Evolutionary conservation across 345 rosid species (phyloP).

Genomic region (Schrenkiella parvula): DNA sequence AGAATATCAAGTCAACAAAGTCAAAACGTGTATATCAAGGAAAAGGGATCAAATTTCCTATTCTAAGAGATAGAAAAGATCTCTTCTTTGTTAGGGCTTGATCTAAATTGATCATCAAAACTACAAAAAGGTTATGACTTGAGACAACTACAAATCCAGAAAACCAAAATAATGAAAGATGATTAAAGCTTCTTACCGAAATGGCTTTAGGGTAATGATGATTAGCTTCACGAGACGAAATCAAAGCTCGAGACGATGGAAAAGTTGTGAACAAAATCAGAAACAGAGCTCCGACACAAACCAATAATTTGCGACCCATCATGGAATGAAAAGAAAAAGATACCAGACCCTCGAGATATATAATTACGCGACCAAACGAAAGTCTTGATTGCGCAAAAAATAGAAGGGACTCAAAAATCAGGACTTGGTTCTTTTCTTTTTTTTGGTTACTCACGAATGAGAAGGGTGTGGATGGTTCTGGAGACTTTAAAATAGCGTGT

Average conservation of each 20-base stretch:
- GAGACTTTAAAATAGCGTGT: slow-evolving; percentile 22
- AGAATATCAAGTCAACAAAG: not conserved
- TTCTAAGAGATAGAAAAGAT: not conserved
- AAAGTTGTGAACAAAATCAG: slow-evolving; percentile 35
- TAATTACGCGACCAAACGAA: not conserved
- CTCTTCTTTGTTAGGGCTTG: not conserved
- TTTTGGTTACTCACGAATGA: not conserved
- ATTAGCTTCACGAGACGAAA: slow-evolving; percentile 41
- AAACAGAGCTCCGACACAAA: slow-evolving; percentile 25
- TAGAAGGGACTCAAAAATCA: not conserved
- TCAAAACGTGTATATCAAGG: not conserved
- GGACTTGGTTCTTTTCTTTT: not conserved
- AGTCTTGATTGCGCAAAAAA: not conserved
- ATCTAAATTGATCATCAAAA: not conserved
- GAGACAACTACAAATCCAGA: not conserved
- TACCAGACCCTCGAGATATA: not conserved
- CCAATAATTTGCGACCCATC: slow-evolving; percentile 27
- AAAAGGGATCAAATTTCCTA: not conserved
- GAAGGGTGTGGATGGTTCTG: slow-evolving; percentile 20
- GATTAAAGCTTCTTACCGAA: slow-evolving; percentile 42
- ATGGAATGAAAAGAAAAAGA: not conserved
- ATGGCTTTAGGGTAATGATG: slow-evolving; percentile 66
- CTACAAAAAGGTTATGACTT: not conserved
- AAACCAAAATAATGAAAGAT: not conserved
- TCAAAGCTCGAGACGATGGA: slow-evolving; percentile 37